phyloP scores from a whole-genome alignment of 208 protist genomes.

The Phytomonas sp. region DNA sequence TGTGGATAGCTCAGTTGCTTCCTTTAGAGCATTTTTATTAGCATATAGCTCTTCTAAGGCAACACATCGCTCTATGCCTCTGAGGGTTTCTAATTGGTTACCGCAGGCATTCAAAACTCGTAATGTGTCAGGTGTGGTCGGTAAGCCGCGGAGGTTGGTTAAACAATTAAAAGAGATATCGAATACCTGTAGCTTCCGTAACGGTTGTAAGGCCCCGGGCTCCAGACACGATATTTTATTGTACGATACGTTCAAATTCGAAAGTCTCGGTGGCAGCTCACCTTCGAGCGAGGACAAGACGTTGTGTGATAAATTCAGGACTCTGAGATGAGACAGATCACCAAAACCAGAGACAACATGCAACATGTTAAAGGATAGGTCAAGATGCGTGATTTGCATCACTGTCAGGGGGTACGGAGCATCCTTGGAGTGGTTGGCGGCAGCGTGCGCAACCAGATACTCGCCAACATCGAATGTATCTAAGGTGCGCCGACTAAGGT shows the following conservation, averaged over 20 bases:
- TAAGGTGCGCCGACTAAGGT: conserved; percentile 48
- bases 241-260: conserved; percentile 58
- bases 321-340: conserved; percentile 44
- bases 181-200: conserved; percentile 41
- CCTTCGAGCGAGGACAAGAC: conserved; percentile 38
- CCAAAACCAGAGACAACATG: conserved; percentile 38
- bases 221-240: conserved; percentile 54
- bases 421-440: conserved; percentile 43
- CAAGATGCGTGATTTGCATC: conserved; percentile 27
- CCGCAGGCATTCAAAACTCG: conserved; percentile 40
- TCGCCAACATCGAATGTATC: conserved; percentile 33
- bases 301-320: conserved; percentile 69
- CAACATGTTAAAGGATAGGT: conserved; percentile 72
- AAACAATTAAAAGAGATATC: conserved; percentile 71
- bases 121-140: conserved; percentile 30
- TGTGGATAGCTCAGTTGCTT: conserved; percentile 28
- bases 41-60: conserved; percentile 38
- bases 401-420: conserved; percentile 21
- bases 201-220: conserved; percentile 36
- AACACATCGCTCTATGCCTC: conserved; percentile 48
- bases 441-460: background rate
- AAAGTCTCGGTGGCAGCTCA: conserved; percentile 39
- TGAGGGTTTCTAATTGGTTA: conserved; percentile 41
- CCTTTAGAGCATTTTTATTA: conserved; percentile 49
- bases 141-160: conserved; percentile 39